Base-by-base conservation (phyloP, 2,329 filamentous ascomycete species). In the Cladosporium sp. region DNA sequence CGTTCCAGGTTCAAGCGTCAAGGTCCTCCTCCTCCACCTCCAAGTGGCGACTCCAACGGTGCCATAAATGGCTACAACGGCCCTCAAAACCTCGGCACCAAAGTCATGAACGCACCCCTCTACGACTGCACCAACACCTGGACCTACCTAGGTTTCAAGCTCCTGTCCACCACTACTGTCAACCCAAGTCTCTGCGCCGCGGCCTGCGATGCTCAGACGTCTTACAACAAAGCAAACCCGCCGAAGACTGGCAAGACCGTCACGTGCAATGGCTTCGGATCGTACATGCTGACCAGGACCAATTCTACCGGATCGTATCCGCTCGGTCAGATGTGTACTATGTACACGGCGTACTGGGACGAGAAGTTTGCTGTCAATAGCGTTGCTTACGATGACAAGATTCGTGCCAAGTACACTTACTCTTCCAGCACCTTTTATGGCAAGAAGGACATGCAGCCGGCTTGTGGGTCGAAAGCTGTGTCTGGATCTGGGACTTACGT, bases 111-210 rank as follows among this genome's bases (percentile, higher is more conserved):
- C 55, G 43, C 55, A 8, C 55, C 55, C 5, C 36, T 51, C 15
- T 37, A 19, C 14, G 63, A 65, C 61, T 67, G 65, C 60, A 51
- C 64, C 17, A 59, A 60, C 20, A 45, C 45, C 5, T 60, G 65
- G 40, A 66, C 65, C 11, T 68, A 65, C 61, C 66, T 72, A 56
- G 67, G 68, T 37, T 55, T 47, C 28, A 66, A 61, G 50, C 55
- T 62, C 36, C 67, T 69, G 60, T 66, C 66, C 28, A 49, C 51
- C 22, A 61, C 64, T 17, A 67, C 67, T 19, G 70, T 69, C 58
- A 66, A 73, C 51, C 61, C 67, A 20, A 52, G 60, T 28, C 64
- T 70, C n/a, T 74, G 72, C 54, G 64, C 68, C 19, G 64, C 66
- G 5, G 64, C 64, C 20, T 73, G 64, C 34, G 58, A 64, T 36